Evolutionary conservation across 2,329 filamentous ascomycete species (phyloP).

Genomic region (Aspergillus floridensis): DNA sequence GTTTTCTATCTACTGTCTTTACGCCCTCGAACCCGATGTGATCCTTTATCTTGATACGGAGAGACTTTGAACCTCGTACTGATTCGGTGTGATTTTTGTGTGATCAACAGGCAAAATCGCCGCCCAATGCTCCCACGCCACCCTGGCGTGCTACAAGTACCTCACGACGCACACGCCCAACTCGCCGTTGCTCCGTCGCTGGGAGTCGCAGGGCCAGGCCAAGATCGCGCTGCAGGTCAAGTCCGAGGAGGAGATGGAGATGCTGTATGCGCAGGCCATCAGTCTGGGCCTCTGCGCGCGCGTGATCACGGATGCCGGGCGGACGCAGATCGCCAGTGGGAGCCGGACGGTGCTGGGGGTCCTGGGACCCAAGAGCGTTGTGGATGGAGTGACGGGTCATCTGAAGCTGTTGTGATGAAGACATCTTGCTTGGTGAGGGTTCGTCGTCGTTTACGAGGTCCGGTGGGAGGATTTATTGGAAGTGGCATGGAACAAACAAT

Average conservation of each 20-base stretch:
- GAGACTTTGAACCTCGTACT: neutral
- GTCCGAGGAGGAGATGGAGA: constrained; percentile 72
- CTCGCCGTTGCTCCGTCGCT: constrained; percentile 68
- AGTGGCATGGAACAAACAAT: neutral
- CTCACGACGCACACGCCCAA: constrained; percentile 58
- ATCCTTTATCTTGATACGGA: neutral
- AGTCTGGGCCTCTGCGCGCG: constrained; percentile 83
- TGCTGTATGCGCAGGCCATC: constrained; percentile 76
- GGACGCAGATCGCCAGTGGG: constrained; percentile 92
- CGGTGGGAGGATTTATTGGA: neutral
- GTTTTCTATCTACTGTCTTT: constrained; percentile 3
- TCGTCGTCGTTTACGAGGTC: neutral
- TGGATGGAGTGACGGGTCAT: constrained; percentile 81
- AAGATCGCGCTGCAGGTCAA: constrained; percentile 92
- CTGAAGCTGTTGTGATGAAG: constrained; percentile 71
- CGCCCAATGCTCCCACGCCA: constrained; percentile 93
- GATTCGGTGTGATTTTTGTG: neutral
- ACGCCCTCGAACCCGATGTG: neutral
- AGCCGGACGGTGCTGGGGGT: constrained; percentile 90
- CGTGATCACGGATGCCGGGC: constrained; percentile 90
- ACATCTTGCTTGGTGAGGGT: no score
- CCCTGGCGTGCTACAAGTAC: constrained; percentile 92
- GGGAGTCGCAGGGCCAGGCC: constrained; percentile 83
- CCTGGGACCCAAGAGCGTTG: constrained; percentile 75
- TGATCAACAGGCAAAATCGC: constrained; percentile 81